Base-by-base conservation (phyloP, 2,329 filamentous ascomycete species). In the Penicillium sp. region DNA sequence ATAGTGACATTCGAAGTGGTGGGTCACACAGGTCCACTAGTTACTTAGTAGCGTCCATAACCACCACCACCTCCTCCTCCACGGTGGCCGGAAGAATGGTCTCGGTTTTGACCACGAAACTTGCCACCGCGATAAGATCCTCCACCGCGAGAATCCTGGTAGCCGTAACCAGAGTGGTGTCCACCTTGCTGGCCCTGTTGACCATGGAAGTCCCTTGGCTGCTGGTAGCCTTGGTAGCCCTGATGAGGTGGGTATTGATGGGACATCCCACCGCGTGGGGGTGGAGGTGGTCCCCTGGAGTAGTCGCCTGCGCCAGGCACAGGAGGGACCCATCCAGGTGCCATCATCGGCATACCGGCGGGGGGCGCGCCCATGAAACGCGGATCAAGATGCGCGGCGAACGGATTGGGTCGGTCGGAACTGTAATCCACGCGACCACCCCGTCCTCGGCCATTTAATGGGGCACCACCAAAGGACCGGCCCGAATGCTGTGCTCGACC, bases 381-480 rank as follows among this genome's bases (percentile, higher is more conserved):
- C 17, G 69, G 69, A 45, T 72, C 66, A 21, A 73, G 58, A 46
- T 72, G 69, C n/a, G 70, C 70, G 14, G 70, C 70, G 37, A 72
- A 72, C 10, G 70, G 70, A 45, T 73, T 73, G 15, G 67, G 62
- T 41, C 67, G 59, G 35, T 64, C 58, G 33, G 43, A 59, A 23
- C 68, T 69, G 58, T 81, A 82, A 48, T 78, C 80, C 58, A 80
- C 76, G 13, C 70, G 71, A 20, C 75, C 69, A 38, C 73, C 67
- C 43, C 65, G 58, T 42, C 75, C 64, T 37, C 69, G 64, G 45
- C 69, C 70, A 43, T 68, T 64, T 31, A 86, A 71, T 13, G 81
- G 81, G 4, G 75, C 84, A 23, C 86, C 86, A 9, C 86, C 84
- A 55, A 81, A 81, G 33, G 77, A 79, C 37, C 87, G 78, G n/a